Percentiles rank a stretch among this genome's conserved stretches.
phyloP scores from a whole-genome alignment of 2,329 filamentous ascomycete species.

The Fusarium mangiferae region DNA sequence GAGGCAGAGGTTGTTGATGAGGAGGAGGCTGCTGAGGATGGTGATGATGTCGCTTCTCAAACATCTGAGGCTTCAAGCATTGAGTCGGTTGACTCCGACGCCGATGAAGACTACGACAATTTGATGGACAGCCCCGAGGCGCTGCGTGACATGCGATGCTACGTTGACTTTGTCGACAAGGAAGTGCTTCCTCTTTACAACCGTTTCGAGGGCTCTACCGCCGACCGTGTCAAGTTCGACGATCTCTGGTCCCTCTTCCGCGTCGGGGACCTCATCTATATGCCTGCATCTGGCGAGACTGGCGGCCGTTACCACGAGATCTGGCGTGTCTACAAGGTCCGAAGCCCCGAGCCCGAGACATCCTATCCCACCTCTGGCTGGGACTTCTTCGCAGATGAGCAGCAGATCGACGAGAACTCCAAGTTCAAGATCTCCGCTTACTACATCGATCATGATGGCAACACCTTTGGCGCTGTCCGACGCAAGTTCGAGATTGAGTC shows the following conservation, averaged over 20 bases:
- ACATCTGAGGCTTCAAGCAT: slow-evolving; percentile 35
- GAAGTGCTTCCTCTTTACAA: slow-evolving; percentile 53
- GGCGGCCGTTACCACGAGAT: slow-evolving; percentile 53
- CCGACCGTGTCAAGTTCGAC: slow-evolving; percentile 51
- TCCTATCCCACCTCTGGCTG: slow-evolving; percentile 46
- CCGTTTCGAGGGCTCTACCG: slow-evolving; percentile 40
- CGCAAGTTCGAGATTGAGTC: slow-evolving; percentile 51
- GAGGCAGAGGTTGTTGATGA: slow-evolving; percentile 45
- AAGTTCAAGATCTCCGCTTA: slow-evolving; percentile 52
- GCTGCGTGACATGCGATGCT: slow-evolving; percentile 55
- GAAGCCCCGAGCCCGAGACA: slow-evolving; percentile 46
- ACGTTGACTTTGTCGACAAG: slow-evolving; percentile 56
- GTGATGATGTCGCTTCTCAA: slow-evolving; percentile 48
- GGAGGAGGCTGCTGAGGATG: slow-evolving; percentile 29
- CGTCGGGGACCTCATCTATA: slow-evolving; percentile 53
- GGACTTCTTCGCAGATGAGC: slow-evolving; percentile 51
- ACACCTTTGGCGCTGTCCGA: slow-evolving; percentile 51
- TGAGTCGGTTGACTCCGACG: slow-evolving; percentile 48
- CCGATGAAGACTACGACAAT: slow-evolving; percentile 48
- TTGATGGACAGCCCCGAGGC: slow-evolving; percentile 54
- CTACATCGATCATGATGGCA: slow-evolving; percentile 56
- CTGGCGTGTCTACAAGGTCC: slow-evolving; percentile 52
- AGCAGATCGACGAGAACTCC: slow-evolving; percentile 43
- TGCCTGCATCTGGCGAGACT: slow-evolving; percentile 49
- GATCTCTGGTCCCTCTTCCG: slow-evolving; percentile 57